Evolutionary conservation across 1,284 basidiomycete genomes (phyloP).

Genomic region (Sparassis latifolia): DNA sequence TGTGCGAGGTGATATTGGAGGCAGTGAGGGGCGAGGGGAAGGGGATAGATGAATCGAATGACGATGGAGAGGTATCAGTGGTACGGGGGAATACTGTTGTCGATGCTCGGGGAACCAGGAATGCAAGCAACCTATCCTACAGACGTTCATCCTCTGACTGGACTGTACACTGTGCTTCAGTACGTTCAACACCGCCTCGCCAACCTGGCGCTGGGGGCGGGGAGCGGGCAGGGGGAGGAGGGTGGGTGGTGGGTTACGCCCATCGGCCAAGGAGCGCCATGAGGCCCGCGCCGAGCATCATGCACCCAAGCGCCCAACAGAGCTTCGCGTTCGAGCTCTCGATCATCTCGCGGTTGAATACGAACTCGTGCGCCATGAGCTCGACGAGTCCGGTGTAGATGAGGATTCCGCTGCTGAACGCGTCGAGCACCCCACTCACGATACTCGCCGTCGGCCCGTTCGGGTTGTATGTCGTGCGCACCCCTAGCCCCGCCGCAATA

Average conservation of each 20-base stretch:
- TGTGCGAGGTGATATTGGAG: no score
- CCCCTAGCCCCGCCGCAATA: conserved; percentile 80
- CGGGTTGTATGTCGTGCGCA: conserved; percentile 78
- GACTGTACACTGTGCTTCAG: no score
- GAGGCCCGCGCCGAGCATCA: conserved; percentile 70
- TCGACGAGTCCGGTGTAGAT: conserved; percentile 91
- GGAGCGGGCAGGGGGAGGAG: no score
- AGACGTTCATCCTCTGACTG: no score
- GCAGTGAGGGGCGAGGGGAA: no score
- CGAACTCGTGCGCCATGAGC: conserved; percentile 88
- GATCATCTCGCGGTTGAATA: conserved; percentile 84
- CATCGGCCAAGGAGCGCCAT: conserved; percentile 85
- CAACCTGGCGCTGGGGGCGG: no score
- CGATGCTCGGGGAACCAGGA: no score
- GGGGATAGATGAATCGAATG: no score
- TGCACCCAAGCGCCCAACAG: conserved; percentile 64
- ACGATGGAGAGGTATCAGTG: no score
- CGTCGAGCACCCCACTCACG: conserved; percentile 80
- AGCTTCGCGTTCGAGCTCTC: conserved; percentile 57
- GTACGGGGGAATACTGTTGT: no score
- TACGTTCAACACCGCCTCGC: no score
- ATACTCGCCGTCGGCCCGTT: conserved; percentile 68
- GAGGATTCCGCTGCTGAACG: conserved; percentile 83
- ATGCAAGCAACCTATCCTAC: no score
- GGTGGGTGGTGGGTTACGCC: conserved; percentile 42